phyloP scores from a whole-genome alignment of 176 grass and related monocot genomes.

The Carex pumila region DNA sequence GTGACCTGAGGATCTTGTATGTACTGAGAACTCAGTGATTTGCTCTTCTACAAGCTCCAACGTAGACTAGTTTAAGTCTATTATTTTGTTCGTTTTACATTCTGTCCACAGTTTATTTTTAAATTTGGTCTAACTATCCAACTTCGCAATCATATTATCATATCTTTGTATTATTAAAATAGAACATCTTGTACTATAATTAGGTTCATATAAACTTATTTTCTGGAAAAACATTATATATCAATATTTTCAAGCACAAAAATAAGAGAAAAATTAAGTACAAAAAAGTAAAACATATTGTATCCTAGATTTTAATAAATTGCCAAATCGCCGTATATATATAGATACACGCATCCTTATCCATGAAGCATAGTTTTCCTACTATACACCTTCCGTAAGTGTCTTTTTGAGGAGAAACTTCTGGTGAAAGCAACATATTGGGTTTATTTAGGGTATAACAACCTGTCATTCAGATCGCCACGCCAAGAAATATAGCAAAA shows the following conservation, averaged over 20 bases:
- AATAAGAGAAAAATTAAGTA: slow-evolving; percentile 16
- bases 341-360: neutral
- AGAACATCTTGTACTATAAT: too few relatives aligned
- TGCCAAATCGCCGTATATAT: neutral
- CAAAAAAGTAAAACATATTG: neutral
- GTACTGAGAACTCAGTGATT: neutral
- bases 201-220: neutral
- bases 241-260: slow-evolving; percentile 1
- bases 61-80: neutral
- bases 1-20: neutral
- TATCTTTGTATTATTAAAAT: neutral
- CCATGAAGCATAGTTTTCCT: neutral
- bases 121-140: neutral
- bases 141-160: neutral
- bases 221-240: neutral
- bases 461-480: neutral
- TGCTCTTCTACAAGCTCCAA: neutral
- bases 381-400: neutral
- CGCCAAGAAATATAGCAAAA: neutral
- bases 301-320: neutral
- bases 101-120: neutral
- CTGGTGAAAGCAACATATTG: neutral
- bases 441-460: neutral
- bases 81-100: neutral
- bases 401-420: neutral